These are phyloP conservation scores for Sordariomycetes sp. DNA, from an alignment of 2,329 filamentous ascomycete genomes.

Conservation along the genomic window DNA sequence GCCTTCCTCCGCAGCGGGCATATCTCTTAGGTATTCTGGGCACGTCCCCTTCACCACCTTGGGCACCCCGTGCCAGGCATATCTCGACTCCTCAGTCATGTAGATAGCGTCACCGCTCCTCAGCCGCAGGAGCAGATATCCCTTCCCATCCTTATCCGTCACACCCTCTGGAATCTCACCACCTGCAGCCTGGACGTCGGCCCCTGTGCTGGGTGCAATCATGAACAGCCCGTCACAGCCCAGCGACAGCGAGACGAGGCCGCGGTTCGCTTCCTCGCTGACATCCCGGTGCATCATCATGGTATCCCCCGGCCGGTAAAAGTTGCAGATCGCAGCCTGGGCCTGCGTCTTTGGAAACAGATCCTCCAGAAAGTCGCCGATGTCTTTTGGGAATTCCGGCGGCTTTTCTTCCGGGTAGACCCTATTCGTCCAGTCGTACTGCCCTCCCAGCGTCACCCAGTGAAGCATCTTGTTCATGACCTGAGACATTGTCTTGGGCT, in stretches of 20 bases:
- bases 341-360: conserved; percentile 71
- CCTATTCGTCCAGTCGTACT: conserved; percentile 93
- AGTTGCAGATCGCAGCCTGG: conserved; percentile 87
- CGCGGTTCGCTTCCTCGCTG: conserved; percentile 70
- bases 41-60: conserved; percentile 76
- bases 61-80: conserved; percentile 93
- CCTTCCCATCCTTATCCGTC: conserved; percentile 22
- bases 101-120: conserved; percentile 83
- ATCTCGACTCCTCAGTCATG: conserved; percentile 74
- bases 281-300: conserved; percentile 92
- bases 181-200: conserved; percentile 2
- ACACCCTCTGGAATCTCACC: conserved; percentile 7
- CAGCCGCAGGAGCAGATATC: conserved; percentile 54
- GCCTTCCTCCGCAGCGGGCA: conserved; percentile 52
- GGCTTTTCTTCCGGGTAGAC: conserved; percentile 62
- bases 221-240: conserved; percentile 89
- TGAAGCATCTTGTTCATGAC: conserved; percentile 74
- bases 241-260: conserved; percentile 76
- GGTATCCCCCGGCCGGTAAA: conserved; percentile 85
- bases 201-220: conserved; percentile 53
- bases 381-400: conserved; percentile 66
- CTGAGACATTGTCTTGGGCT: conserved; percentile 57
- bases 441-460: conserved; percentile 90
- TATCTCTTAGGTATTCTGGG: conserved; percentile 62
- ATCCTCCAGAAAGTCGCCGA: conserved; percentile 55